Percentiles rank a stretch among this genome's conserved stretches.
Conservation (phyloP, 495 filamentous ascomycete species). For the Viridothelium virens region DNA sequence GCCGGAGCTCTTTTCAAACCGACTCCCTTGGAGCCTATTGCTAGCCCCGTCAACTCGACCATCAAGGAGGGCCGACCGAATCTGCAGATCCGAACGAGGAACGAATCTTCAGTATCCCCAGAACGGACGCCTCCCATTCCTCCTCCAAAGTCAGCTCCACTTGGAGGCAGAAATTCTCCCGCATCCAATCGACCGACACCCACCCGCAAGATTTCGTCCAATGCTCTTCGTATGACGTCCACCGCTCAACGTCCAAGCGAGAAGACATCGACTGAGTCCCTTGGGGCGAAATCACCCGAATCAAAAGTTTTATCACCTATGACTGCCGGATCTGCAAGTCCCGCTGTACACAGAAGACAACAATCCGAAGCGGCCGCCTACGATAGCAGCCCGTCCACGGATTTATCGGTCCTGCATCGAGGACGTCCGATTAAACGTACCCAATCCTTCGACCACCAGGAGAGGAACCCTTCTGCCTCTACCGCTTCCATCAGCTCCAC, state of each 20-base stretch:
- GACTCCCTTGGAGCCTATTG: conserved; percentile 2
- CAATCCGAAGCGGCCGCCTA: conserved; percentile 41
- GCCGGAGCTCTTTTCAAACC: conserved; percentile 13
- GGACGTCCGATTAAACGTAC: conserved; percentile 48
- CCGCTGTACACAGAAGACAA: conserved; percentile 39
- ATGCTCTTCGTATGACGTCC: neutral
- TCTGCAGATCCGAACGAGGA: neutral
- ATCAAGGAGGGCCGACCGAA: neutral
- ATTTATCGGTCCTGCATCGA: conserved; percentile 48
- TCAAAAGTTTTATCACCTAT: conserved; percentile 14
- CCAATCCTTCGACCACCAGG: conserved; percentile 25
- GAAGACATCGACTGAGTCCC: neutral
- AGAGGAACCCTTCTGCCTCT: conserved; percentile 21
- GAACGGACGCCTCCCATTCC: conserved; percentile 9
- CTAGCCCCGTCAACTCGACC: neutral
- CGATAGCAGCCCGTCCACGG: neutral
- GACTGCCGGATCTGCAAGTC: conserved; percentile 17
- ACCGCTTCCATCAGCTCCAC: conserved; percentile 30
- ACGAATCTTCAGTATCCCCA: neutral
- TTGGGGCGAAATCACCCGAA: conserved; percentile 11
- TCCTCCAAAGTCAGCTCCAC: conserved; percentile 2
- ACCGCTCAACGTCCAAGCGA: neutral
- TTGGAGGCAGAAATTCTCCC: conserved; percentile 10
- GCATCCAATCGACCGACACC: conserved; percentile 2
- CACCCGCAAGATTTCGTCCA: neutral